Evolutionary conservation across 371 early-diverging fungal species (phyloP), one percentile per base, ranked within the genome.

Genomic region (Mucor sp.): DNA sequence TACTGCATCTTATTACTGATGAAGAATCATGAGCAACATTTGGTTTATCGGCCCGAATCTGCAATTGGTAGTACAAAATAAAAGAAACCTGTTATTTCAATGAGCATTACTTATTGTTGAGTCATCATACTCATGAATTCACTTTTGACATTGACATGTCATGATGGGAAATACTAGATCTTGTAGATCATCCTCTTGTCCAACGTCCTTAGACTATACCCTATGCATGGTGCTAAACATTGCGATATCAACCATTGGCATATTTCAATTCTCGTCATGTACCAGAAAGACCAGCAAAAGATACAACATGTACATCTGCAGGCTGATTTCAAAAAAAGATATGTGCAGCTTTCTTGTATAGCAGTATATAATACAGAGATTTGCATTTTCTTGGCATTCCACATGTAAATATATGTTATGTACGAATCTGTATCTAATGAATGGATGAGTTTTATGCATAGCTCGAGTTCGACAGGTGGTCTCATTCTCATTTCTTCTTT

Each of bases 111-210:
- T 33, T 47, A 50, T 23, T 50, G 50, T 50, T 50, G 25, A 25
- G 12, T 19, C n/a, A 21, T 21, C 48, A 23, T 23, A 21, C 8
- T 50, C 25, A 4, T 50, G 1, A 11, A 48, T n/a, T 50, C 14
- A 50, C 25, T 50, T 50, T 50, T 50, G 50, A 50, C 50, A 50
- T 50, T 50, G 50, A 50, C 50, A 50, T 23, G 50, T 12, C 37
- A 37, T 37, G 37, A 37, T 14, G 14, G 14, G 14, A 23, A 25
- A 48, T 6, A 30, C 30, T n/a, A 23, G 11, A 50, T 23, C 50
- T 50, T 25, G 25, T 9, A 50, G 50, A 50, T 50, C 50, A 25
- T 25, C 23, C 25, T 21, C 23, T 25, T 50, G 14, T 50, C 50
- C 25, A 25, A 50, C 23, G 12, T 4, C 37, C 11, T 23, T 21